Percentiles rank a stretch among this genome's conserved stretches.
Evolutionary conservation across 1,139 yeast species (phyloP).

Genomic region (Dujonia santamariae): DNA sequence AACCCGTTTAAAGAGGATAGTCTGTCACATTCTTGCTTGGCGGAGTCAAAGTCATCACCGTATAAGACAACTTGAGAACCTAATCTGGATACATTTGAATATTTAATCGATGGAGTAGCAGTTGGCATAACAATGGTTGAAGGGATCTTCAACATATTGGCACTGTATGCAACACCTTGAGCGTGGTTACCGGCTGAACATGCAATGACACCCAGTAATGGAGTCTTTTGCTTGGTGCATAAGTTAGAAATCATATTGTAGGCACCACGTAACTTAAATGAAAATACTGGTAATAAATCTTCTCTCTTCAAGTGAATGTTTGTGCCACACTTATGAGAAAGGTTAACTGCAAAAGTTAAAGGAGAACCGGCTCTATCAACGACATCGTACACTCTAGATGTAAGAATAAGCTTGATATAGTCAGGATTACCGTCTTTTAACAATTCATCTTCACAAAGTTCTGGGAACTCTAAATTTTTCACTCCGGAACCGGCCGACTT

Average conservation of each 20-base stretch:
- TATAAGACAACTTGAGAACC: constrained; percentile 91
- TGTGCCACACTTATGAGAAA: constrained; percentile 71
- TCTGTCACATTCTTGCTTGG: constrained; percentile 83
- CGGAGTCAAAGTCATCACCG: constrained; percentile 93
- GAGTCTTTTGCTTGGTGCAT: constrained; percentile 52
- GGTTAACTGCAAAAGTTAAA: constrained; percentile 67
- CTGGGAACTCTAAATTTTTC: constrained; percentile 35
- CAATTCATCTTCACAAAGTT: constrained; percentile 49
- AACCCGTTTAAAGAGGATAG: constrained; percentile 66
- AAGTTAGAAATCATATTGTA: constrained; percentile 93
- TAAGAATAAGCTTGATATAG: constrained; percentile 81
- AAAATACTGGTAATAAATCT: constrained; percentile 90
- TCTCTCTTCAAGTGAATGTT: constrained; percentile 82
- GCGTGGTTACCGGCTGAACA: constrained; percentile 99
- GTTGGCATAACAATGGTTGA: constrained; percentile 98
- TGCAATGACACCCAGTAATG: constrained; percentile 88
- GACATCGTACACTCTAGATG: constrained; percentile 93
- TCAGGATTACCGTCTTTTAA: constrained; percentile 76
- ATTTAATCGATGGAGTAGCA: constrained; percentile 93
- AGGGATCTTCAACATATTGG: constrained; percentile 78
- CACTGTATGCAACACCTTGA: constrained; percentile 96
- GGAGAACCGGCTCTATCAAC: constrained; percentile 80
- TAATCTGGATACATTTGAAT: constrained; percentile 81
- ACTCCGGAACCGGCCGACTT: not conserved
- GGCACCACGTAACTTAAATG: constrained; percentile 96